A percentile compares a stretch with the other conserved stretches of the same genome.
These are phyloP conservation scores for Albatrellus ellisii DNA, from an alignment of 768 basidiomycete species.

Conservation along the genomic window DNA sequence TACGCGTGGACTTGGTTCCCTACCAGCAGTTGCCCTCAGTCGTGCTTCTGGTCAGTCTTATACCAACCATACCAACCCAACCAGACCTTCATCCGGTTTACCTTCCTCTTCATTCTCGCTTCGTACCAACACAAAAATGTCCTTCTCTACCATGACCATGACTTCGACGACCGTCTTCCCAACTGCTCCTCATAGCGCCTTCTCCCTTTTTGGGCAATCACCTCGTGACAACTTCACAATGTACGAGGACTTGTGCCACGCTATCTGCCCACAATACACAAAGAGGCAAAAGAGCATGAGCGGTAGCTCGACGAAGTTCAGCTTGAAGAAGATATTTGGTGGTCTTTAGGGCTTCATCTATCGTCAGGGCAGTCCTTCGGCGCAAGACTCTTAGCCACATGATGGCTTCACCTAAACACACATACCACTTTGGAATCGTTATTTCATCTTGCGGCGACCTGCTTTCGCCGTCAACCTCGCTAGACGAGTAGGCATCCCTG, in stretches of 20 bases:
- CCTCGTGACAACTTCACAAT: conserved; percentile 15
- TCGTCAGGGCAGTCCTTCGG: background rate
- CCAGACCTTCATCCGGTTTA: conserved; percentile 11
- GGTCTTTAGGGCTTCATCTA: background rate
- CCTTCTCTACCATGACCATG: conserved; percentile 1
- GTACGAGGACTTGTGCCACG: conserved; percentile 11
- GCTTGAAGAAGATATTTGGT: conserved; percentile 11
- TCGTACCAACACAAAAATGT: background rate
- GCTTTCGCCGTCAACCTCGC: background rate
- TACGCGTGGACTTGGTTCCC: background rate
- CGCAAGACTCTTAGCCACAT: background rate
- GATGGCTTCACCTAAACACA: background rate
- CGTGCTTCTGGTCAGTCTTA: background rate
- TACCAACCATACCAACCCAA: no score
- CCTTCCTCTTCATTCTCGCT: background rate
- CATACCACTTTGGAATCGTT: background rate
- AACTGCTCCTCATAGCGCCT: conserved; percentile 11
- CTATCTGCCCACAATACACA: conserved; percentile 1
- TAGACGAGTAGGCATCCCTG: background rate
- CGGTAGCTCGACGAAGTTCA: conserved; percentile 10
- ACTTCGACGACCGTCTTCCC: conserved; percentile 11
- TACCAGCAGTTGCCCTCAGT: background rate
- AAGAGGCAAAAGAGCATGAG: conserved; percentile 8
- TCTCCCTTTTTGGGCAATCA: conserved; percentile 12
- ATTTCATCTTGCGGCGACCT: background rate